phyloP scores from a whole-genome alignment of 192 early-diverging fungal genomes.

The Martensiomyces pterosporus region DNA sequence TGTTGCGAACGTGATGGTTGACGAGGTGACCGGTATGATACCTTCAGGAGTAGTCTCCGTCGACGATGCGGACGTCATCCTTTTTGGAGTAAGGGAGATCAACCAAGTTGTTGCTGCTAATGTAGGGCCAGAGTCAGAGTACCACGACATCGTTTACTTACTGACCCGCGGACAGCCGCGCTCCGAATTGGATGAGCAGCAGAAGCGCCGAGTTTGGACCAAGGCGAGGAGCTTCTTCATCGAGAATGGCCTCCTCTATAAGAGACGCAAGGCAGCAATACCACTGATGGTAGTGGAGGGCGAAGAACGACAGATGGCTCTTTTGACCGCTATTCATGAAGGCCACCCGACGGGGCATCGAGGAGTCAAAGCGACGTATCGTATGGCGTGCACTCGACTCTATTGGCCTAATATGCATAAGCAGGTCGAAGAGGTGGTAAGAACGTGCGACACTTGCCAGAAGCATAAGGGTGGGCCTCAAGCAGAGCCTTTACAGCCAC shows the following conservation, averaged over 20 bases:
- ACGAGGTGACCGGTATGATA: not conserved
- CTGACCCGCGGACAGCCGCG: not conserved
- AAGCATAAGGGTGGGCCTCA: not conserved
- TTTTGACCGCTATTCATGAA: not conserved
- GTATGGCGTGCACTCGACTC: not conserved
- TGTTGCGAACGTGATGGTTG: not conserved
- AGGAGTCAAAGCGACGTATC: constrained; percentile 2
- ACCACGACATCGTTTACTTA: not conserved
- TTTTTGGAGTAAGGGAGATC: not conserved
- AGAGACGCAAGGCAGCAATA: not conserved
- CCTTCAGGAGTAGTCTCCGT: not conserved
- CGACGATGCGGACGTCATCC: not conserved
- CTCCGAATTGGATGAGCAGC: not conserved
- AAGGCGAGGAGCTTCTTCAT: not conserved
- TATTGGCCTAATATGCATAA: not conserved
- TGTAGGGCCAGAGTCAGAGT: not conserved
- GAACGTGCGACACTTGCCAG: constrained; percentile 1
- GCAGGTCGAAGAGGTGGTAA: not conserved
- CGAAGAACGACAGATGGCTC: not conserved
- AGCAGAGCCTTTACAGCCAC: not conserved
- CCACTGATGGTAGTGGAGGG: not conserved
- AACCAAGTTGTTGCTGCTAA: not conserved
- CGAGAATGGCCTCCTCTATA: not conserved
- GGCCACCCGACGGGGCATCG: constrained; percentile 4
- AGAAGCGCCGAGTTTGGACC: not conserved